Evolutionary conservation across 768 basidiomycete genomes (phyloP).

Genomic region (Agrocybe chaxingu): DNA sequence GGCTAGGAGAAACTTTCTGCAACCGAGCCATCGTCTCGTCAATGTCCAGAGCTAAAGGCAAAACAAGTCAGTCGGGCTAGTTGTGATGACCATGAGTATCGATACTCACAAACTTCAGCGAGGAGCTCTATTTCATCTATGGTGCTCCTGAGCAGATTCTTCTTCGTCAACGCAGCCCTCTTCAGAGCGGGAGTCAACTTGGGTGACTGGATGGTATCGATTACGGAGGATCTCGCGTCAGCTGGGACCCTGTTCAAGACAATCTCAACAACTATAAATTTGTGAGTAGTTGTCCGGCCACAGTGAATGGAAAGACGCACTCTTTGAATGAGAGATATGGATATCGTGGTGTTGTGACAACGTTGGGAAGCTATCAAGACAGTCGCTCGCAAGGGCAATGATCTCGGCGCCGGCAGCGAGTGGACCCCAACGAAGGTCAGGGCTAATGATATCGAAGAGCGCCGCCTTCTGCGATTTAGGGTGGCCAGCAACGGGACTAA

Average conservation of each 20-base stretch:
- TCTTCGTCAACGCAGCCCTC: conserved; percentile 64
- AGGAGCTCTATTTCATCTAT: conserved; percentile 76
- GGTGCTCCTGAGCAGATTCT: conserved; percentile 61
- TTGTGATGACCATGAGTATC: background rate
- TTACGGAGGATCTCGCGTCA: conserved; percentile 50
- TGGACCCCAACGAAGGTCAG: conserved; percentile 61
- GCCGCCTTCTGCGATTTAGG: conserved; percentile 73
- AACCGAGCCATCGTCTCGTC: conserved; percentile 53
- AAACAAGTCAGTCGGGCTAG: background rate
- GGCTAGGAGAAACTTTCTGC: conserved; percentile 56
- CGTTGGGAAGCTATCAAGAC: conserved; percentile 70
- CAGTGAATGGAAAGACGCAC: conserved; percentile 37
- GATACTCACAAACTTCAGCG: conserved; percentile 51
- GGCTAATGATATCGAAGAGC: conserved; percentile 80
- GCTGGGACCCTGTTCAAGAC: conserved; percentile 60
- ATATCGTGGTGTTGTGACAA: conserved; percentile 68
- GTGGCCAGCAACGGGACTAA: conserved; percentile 66
- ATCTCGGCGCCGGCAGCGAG: conserved; percentile 73
- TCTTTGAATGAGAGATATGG: conserved; percentile 73
- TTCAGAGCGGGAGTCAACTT: conserved; percentile 70
- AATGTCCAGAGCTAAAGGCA: conserved; percentile 52
- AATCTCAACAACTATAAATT: conserved; percentile 58
- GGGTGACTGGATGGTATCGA: conserved; percentile 62
- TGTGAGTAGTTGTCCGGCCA: background rate
- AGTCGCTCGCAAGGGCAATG: conserved; percentile 63